Base-by-base conservation (phyloP, 2,329 filamentous ascomycete species). In the Aspergillus aculeatus region DNA sequence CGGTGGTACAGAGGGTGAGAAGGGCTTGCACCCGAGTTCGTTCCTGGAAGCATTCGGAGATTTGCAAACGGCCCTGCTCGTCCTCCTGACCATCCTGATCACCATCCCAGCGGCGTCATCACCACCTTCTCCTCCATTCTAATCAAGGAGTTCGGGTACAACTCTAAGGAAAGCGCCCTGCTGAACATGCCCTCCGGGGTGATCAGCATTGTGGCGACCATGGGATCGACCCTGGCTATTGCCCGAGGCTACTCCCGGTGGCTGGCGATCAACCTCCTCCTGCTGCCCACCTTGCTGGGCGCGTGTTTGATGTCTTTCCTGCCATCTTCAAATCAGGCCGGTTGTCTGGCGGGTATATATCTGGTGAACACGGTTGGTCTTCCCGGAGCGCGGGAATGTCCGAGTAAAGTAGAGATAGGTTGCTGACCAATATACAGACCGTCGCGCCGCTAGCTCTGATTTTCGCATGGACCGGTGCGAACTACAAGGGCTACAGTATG, bases 401-500 rank as follows among this genome's bases (percentile, higher is more conserved):
- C 50, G 10, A 2, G 0, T 4, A 3, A 2, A 1, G 24, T 2
- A 14, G 1, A 11, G n/a, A 19, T 0, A 21, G 2, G 16, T 1
- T 4, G 1, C 50, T 71, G 52, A 5, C 60, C 7, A 19, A 2
- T 16, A 9, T 9, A n/a, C n/a, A 69, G 49, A 77, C 78, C 23
- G 76, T 77, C n/a, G 75, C 76, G 5, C 69, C 75, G 1, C 67
- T 80, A 24, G 78, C 77, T 14, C 59, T 81, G 9, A 68, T 80
- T 26, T 75, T 77, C 29, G 74, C 75, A 0, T 80, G 76, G 77
- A 79, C 79, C 10, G 76, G 77, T 5, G 76, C 72, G 4, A 82
- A 83, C 56, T 76, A 78, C 44, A 79, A 78, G 9, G 80, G 79
- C 0, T 79, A 82, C 56, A 81, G 80, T 2, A 82, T 66, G 64